A percentile compares a stretch with the other conserved stretches of the same genome.
Conservation (phyloP, 1,139 yeast species). For the Suhomyces atakaporum region DNA sequence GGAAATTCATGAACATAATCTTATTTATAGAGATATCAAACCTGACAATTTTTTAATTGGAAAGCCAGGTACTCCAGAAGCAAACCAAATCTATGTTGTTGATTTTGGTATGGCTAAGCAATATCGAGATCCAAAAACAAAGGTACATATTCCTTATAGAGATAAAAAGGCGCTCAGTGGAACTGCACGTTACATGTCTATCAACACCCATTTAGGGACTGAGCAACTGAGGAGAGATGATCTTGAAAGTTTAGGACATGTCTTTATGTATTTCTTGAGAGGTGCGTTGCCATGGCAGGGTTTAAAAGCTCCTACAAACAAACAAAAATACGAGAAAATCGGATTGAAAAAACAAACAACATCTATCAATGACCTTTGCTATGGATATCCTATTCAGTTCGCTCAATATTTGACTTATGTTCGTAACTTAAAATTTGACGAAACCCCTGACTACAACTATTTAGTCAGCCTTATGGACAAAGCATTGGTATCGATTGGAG, state of each 20-base stretch:
- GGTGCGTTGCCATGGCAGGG: constrained; percentile 60
- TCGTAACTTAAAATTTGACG: constrained; percentile 71
- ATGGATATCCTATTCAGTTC: constrained; percentile 73
- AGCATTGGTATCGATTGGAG: constrained; percentile 37
- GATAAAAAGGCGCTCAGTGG: constrained; percentile 66
- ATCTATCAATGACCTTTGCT: constrained; percentile 65
- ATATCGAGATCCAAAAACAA: constrained; percentile 61
- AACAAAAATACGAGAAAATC: constrained; percentile 78
- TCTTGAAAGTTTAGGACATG: constrained; percentile 64
- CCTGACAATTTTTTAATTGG: constrained; percentile 79
- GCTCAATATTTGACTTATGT: constrained; percentile 75
- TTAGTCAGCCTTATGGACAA: constrained; percentile 44
- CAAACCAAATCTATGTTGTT: constrained; percentile 53
- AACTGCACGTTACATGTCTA: constrained; percentile 67
- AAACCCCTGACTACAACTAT: constrained; percentile 71
- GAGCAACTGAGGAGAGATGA: constrained; percentile 68
- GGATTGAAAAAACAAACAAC: constrained; percentile 79
- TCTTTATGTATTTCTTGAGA: constrained; percentile 60
- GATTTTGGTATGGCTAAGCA: constrained; percentile 71
- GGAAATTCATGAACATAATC: constrained; percentile 65
- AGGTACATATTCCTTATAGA: constrained; percentile 61
- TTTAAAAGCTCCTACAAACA: constrained; percentile 74
- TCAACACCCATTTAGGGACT: constrained; percentile 64
- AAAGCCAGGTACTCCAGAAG: constrained; percentile 62
- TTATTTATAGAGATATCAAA: constrained; percentile 74